These are phyloP conservation scores for Phytophthora aleatoria DNA, from an alignment of 352 stramenopile genomes.

Conservation along the genomic window DNA sequence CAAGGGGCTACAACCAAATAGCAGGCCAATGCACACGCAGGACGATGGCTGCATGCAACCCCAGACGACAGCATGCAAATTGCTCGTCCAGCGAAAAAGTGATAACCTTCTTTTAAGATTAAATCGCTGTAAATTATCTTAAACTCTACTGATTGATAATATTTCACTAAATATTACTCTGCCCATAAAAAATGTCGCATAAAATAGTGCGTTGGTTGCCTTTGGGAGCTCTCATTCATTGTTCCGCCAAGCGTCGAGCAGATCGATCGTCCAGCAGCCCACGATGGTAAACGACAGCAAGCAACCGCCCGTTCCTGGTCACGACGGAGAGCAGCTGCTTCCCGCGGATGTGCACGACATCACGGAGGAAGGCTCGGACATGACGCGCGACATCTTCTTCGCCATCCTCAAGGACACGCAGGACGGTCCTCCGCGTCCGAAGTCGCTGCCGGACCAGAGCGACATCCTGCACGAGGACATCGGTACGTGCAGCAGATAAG, in stretches of 20 bases:
- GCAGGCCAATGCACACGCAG: background rate
- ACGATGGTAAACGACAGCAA: conserved; percentile 21
- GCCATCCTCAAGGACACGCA: conserved; percentile 61
- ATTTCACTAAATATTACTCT: conserved; percentile 4
- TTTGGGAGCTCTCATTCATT: conserved; percentile 21
- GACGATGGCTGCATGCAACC: conserved; percentile 2
- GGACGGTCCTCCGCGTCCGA: conserved; percentile 40
- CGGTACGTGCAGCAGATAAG: conserved; percentile 18
- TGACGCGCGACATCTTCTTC: conserved; percentile 74
- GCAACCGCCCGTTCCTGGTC: conserved; percentile 2
- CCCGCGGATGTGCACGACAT: conserved; percentile 58
- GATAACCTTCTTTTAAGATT: conserved; percentile 3
- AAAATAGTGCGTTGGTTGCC: conserved; percentile 3
- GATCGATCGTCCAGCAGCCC: background rate
- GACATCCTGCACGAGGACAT: conserved; percentile 66
- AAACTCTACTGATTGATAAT: background rate
- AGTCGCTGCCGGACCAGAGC: conserved; percentile 59
- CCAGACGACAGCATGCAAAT: background rate
- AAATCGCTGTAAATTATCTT: background rate
- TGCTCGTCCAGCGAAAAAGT: conserved; percentile 20
- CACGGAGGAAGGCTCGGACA: conserved; percentile 60
- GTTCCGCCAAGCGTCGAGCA: conserved; percentile 18
- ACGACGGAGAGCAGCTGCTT: conserved; percentile 31
- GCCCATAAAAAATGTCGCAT: conserved; percentile 18
- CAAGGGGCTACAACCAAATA: background rate